These are phyloP conservation scores for Colletotrichum plurivorum DNA, from an alignment of 2,329 filamentous ascomycete species.

Conservation along the genomic window DNA sequence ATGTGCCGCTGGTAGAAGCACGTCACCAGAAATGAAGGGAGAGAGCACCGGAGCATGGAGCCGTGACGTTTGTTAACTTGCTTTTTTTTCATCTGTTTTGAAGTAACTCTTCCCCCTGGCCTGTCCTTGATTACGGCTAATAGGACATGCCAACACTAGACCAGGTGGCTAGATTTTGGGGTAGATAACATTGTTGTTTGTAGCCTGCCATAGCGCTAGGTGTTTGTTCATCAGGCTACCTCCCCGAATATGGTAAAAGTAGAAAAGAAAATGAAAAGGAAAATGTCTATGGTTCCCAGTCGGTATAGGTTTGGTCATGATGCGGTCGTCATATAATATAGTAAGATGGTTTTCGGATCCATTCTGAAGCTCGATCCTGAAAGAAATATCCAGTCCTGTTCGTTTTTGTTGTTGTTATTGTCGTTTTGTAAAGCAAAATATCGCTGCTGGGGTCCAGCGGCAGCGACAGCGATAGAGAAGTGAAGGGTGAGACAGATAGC, in stretches of 20 bases:
- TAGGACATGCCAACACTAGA: slow-evolving; percentile 6
- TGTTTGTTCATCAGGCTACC: slow-evolving; percentile 1
- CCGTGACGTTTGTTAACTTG: background rate
- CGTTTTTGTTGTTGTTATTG: background rate
- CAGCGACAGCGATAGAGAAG: slow-evolving; percentile 1
- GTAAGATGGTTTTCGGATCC: background rate
- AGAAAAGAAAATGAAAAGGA: background rate
- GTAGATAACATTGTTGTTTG: background rate
- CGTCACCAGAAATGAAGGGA: background rate
- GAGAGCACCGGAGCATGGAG: background rate
- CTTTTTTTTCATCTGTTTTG: slow-evolving; percentile 6
- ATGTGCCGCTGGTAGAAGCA: background rate
- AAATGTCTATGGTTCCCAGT: slow-evolving; percentile 27
- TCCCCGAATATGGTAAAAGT: background rate
- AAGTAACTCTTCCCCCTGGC: too few relatives aligned
- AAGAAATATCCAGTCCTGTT: slow-evolving; percentile 19
- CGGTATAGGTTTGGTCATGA: slow-evolving; percentile 33
- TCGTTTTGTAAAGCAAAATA: background rate
- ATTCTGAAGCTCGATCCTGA: slow-evolving; percentile 15
- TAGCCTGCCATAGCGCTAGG: background rate
- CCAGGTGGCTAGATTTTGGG: background rate
- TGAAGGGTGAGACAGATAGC: background rate
- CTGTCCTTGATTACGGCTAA: background rate
- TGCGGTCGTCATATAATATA: slow-evolving; percentile 21
- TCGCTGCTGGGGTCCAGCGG: slow-evolving; percentile 31